Base-by-base conservation (phyloP, 345 rosid genomes). In the Brassica rapa region DNA sequence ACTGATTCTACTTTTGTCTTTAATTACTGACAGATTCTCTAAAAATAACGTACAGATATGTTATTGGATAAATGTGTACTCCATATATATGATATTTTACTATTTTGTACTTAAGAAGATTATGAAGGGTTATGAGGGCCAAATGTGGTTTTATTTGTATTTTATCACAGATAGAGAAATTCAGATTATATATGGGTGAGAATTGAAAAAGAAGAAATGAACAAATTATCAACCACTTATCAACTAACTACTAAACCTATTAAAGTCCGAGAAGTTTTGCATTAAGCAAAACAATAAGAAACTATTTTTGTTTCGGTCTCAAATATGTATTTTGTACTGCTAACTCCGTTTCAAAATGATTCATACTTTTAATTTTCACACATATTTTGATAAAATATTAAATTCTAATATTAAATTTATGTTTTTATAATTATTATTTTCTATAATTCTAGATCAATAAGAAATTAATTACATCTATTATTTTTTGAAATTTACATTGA, bases 1-100 rank as follows among this genome's bases (percentile, higher is more conserved):
- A 53, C 62, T 32, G 63, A 19, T 66, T 78, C 82, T 66, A 66
- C 70, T 78, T 71, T 72, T 64, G 66, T 8, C 7, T 8, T 37
- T 55, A 39, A 53, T 70, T 77, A 71, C 66, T 71, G 51, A 77
- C 53, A 64, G 33, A 21, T 65, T 62, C 27, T 65, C 49, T 29
- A 62, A 49, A 7, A 30, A 29, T 46, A 21, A 30, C 35, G 21
- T 73, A 6, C 5, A 46, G 23, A 11, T 49, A 68, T 53, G 62
- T 27, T 15, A 16, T 14, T 9, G 37, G 60, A 68, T 25, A 21
- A 35, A 49, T 65, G 10, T 12, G 24, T 60, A 19, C 21, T 19
- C 21, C 21, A 19, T 19, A 19, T 19, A 4, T 51, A 77, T 3
- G 55, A 51, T 8, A 25, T 35, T 69, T 35, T 35, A 43, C 53